These are phyloP conservation scores for Theobroma grandiflorum DNA, from an alignment of 441 rosid species.

Conservation along the genomic window DNA sequence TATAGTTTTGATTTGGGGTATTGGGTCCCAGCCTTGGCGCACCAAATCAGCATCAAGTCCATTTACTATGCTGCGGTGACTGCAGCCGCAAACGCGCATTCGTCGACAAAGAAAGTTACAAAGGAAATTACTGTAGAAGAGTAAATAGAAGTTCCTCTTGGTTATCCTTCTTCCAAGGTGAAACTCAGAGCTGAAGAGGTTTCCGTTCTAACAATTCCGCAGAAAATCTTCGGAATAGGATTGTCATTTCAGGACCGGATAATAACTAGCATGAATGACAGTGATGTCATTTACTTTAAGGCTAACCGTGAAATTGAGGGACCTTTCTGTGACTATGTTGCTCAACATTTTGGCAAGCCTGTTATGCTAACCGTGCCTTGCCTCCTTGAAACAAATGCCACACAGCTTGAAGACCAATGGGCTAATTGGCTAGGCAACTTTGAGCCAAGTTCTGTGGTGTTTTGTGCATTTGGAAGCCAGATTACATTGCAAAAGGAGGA, in stretches of 20 bases:
- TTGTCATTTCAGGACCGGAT: constrained; percentile 54
- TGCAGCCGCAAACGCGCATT: too few species aligned
- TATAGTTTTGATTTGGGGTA: too few species aligned
- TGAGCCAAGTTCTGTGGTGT: constrained; percentile 47
- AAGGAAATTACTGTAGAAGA: too few species aligned
- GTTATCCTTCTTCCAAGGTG: too few species aligned
- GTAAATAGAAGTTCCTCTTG: too few species aligned
- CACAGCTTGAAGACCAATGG: constrained; percentile 10
- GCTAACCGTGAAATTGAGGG: constrained; percentile 64
- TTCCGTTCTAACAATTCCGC: too few species aligned
- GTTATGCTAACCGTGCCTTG: constrained; percentile 56
- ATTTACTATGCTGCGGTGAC: too few species aligned
- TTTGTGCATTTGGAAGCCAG: constrained; percentile 68
- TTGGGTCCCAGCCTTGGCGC: too few species aligned
- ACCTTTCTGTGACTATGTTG: constrained; percentile 50
- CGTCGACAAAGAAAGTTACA: too few species aligned
- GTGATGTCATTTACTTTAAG: constrained; percentile 60
- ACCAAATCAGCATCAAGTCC: too few species aligned
- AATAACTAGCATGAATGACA: constrained; percentile 35
- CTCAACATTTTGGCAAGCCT: constrained; percentile 42
- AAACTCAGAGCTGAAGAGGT: too few species aligned
- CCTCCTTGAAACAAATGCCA: constrained; percentile 33
- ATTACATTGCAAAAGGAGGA: constrained; percentile 43
- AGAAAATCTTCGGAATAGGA: constrained; percentile 28
- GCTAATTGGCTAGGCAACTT: constrained; percentile 57